A percentile compares a stretch with the other conserved stretches of the same genome.
Evolutionary conservation across 768 basidiomycete genomes (phyloP).

Genomic region (Phlebiopsis gigantea): DNA sequence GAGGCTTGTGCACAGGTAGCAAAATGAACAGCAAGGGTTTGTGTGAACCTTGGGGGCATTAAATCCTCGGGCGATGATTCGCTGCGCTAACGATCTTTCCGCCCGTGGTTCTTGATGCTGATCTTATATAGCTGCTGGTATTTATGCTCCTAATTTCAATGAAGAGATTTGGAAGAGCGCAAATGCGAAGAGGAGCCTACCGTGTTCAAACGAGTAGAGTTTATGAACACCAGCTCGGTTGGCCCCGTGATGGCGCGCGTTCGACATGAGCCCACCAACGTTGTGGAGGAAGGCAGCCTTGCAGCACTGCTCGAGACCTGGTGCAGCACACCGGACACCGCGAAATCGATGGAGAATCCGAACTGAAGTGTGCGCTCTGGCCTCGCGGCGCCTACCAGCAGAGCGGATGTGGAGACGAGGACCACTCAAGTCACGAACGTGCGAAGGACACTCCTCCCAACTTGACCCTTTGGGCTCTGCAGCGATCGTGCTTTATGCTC

Average conservation of each 20-base stretch:
- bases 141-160: too few species aligned
- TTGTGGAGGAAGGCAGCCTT: neutral
- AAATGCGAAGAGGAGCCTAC: too few species aligned
- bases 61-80: too few species aligned
- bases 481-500: conserved; percentile 10
- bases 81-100: too few species aligned
- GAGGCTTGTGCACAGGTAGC: too few species aligned
- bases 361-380: neutral
- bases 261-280: neutral
- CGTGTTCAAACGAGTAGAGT: too few species aligned
- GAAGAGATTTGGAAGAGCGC: too few species aligned
- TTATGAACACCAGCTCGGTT: too few species aligned
- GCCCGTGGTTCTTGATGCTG: too few species aligned
- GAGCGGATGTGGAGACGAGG: neutral
- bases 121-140: too few species aligned
- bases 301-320: neutral
- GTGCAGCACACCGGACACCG: neutral
- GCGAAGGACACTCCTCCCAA: conserved; percentile 1
- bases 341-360: neutral
- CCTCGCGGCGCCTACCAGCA: neutral
- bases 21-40: too few species aligned
- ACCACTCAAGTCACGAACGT: conserved; percentile 9
- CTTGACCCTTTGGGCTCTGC: conserved; percentile 5
- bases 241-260: neutral
- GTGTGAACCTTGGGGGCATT: too few species aligned